Base-by-base conservation (phyloP, 2,329 filamentous ascomycete genomes). In the Raffaelea ambrosiae region DNA sequence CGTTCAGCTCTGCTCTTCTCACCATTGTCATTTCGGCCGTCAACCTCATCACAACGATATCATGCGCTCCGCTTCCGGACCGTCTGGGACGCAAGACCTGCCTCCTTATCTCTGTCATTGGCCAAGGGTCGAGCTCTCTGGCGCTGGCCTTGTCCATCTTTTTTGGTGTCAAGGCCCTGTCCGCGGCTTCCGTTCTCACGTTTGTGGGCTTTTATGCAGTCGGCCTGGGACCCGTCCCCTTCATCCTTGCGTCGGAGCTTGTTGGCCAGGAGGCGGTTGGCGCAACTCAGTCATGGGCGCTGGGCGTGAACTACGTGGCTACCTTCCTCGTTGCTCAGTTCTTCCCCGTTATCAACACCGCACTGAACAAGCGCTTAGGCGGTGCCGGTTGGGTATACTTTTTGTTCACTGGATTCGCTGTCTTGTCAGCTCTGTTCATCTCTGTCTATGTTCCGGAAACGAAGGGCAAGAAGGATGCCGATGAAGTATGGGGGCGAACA, bases 281-380 rank as follows among this genome's bases (percentile, higher is more conserved):
- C 1, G 88, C 91, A 0, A 86, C 88, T 1, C 93, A 98, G 64
- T 90, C 85, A 49, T 94, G 89, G 77, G 86, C 84, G 1, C 67
- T 97, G 21, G 88, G 81, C 2, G 84, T 87, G 14, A 97, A 93
- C 64, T 97, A 94, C 73, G 73, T 88, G 22, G 86, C 89, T 1
- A 97, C 91, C 0, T 97, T 96, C 60, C 57, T 95, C 20, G 89
- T 98, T 2, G 90, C 91, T 0, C 89, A 96, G 58, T 95, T 95
- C 67, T 96, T 98, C 71, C 91, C 93, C 0, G 76, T 96, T 19
- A 65, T 95, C 51, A 94, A 95, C 60, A 77, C 80, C 40, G 77
- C 76, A 3, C 67, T 96, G 45, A 90, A 84, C 58, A 62, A 66
- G 0, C 59, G 65, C 3, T 63, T 83, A 11, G 79, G 86, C 0